Conservation (phyloP, 1,284 basidiomycete species). For the Fistulina hepatica region DNA sequence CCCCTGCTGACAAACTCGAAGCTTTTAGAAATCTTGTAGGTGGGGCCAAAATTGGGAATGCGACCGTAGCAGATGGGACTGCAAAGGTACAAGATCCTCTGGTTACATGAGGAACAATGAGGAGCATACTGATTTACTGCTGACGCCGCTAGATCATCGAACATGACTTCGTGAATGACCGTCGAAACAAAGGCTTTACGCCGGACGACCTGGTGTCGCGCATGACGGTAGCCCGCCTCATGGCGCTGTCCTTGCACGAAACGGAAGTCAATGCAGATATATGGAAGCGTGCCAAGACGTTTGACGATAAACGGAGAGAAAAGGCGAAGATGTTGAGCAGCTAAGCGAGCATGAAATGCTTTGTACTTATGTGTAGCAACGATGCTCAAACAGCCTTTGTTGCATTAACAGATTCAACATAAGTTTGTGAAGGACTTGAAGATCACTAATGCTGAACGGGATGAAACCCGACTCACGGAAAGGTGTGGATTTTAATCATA, state of each 20-base stretch:
- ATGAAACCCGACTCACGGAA: no score
- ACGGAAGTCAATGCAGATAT: slow-evolving; percentile 32
- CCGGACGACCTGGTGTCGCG: slow-evolving; percentile 51
- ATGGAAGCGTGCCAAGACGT: slow-evolving; percentile 37
- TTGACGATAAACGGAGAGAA: slow-evolving; percentile 29
- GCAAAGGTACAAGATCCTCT: slow-evolving; percentile 38
- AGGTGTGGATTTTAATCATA: no score
- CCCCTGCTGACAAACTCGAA: slow-evolving; percentile 33
- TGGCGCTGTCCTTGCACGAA: slow-evolving; percentile 39
- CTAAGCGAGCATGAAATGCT: no score
- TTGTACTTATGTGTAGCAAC: no score
- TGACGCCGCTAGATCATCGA: slow-evolving; percentile 54
- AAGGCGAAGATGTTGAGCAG: no score
- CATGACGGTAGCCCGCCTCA: slow-evolving; percentile 54
- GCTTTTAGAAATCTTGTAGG: slow-evolving; percentile 46
- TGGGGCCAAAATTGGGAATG: slow-evolving; percentile 40
- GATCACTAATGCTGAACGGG: no score
- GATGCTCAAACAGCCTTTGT: no score
- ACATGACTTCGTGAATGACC: slow-evolving; percentile 57
- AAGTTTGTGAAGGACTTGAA: no score
- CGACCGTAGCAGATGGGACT: slow-evolving; percentile 38
- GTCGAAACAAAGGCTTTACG: slow-evolving; percentile 35
- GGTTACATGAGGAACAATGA: no score
- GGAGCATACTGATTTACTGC: no score
- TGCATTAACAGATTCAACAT: no score